Evolutionary conservation across 176 grass and related monocot genomes (phyloP), one percentile per base, ranked within the genome.

Genomic region (Cenchrus americanus): DNA sequence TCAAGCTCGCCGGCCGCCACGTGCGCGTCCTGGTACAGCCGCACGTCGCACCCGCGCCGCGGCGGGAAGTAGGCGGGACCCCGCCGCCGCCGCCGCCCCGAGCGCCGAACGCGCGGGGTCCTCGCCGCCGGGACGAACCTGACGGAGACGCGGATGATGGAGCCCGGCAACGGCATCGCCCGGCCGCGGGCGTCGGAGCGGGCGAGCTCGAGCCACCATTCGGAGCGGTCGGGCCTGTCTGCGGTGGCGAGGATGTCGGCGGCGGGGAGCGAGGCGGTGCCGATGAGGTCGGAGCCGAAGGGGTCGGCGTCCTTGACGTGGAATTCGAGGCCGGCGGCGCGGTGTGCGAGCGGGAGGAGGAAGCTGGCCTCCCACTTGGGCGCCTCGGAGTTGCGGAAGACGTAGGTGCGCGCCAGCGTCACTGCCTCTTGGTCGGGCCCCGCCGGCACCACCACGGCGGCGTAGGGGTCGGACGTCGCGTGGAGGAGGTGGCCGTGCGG

Each of bases 1-100:
- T 18, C 66, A 34, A 87, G 2, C 10, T 90, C 94, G 47, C 40
- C 75, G 14, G 18, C 61, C 32, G 14, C 50, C 6, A 88, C 86
- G 76, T 97, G 86, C 40, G 95, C 92, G 62, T 97, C 95, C 74
- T 97, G 95, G 86, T 94, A 97, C 64, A 97, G 70, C 50, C 68
- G 86, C 42, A 97, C 60, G 8, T 80, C 82, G 72, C 95, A 94
- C 9, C 90, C 95, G 0, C 80, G 76, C 64, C 92, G 80, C 88
- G 32, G 5, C 2, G 88, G 92, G 75, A 94, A 97, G 66, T 93
- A 93, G 0, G 92, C 75, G 65, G 83, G 9, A 92, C 79, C 69
- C 89, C 72, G 13, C 76, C 86, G 22, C 51, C 66, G 17, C 0
- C 44, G 22, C 15, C 71, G 23, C 32, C 32, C 34, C 4, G 71